phyloP scores from a whole-genome alignment of 139 green algal species.

The Chlorella ohadii region DNA sequence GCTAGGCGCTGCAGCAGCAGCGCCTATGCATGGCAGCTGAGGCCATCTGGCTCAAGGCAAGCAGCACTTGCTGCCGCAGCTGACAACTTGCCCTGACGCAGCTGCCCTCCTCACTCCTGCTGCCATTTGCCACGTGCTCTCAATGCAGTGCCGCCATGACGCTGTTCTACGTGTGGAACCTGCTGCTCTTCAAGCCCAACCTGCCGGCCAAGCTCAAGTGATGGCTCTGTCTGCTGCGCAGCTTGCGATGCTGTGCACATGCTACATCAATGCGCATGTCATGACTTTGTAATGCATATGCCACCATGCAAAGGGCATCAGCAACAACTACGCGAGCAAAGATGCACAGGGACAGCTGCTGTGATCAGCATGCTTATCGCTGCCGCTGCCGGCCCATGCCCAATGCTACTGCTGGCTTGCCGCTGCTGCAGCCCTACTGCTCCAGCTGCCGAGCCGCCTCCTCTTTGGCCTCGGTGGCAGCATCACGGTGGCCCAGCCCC shows the following conservation, averaged over 20 bases:
- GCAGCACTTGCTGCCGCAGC: not conserved
- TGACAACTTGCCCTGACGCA: not conserved
- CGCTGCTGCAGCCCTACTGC: not conserved
- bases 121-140: too few species aligned
- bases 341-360: not conserved
- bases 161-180: slow-evolving; percentile 26
- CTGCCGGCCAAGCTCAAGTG: slow-evolving; percentile 22
- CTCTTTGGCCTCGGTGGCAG: slow-evolving; percentile 36
- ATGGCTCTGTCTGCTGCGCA: not conserved
- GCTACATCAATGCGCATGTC: too few species aligned
- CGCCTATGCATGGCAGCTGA: too few species aligned
- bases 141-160: slow-evolving; percentile 14
- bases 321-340: not conserved
- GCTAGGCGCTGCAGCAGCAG: too few species aligned
- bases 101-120: not conserved
- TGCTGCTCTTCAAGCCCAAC: slow-evolving; percentile 32
- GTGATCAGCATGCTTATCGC: too few species aligned
- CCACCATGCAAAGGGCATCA: not conserved
- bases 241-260: too few species aligned
- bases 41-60: too few species aligned
- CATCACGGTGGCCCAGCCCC: slow-evolving; percentile 20
- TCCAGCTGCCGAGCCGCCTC: slow-evolving; percentile 19
- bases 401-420: not conserved
- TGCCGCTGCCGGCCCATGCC: not conserved
- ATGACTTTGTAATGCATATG: too few species aligned